These are phyloP conservation scores for Sporothrix mexicana DNA, from an alignment of 2,329 filamentous ascomycete species.

Conservation along the genomic window DNA sequence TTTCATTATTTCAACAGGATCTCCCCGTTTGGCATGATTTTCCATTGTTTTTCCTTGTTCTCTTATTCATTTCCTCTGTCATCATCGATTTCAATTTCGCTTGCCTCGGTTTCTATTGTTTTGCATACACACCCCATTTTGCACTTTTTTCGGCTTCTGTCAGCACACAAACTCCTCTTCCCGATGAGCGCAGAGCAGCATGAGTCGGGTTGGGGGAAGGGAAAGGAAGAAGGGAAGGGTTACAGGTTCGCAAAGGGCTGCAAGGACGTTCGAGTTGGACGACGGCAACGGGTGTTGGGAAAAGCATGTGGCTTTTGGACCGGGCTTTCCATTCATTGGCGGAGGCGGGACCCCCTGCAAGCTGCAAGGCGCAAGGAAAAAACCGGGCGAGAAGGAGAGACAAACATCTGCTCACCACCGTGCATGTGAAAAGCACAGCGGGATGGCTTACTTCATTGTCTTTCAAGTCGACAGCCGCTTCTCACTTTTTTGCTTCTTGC, in stretches of 20 bases:
- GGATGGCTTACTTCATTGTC: background rate
- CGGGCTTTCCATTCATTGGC: slow-evolving; percentile 1
- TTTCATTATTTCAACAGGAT: slow-evolving; percentile 21
- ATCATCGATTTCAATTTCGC: background rate
- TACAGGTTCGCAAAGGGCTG: no score
- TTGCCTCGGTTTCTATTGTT: background rate
- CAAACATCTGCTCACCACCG: background rate
- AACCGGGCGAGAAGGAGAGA: slow-evolving; percentile 7
- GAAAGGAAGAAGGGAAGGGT: background rate
- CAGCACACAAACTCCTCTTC: no score
- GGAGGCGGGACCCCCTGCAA: slow-evolving; percentile 4
- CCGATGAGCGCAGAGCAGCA: background rate
- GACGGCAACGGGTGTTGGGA: background rate
- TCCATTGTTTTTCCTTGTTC: background rate
- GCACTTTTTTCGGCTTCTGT: background rate
- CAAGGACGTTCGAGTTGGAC: background rate
- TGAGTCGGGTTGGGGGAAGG: background rate
- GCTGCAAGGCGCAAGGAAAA: slow-evolving; percentile 10
- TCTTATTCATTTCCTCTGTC: background rate
- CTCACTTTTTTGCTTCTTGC: background rate
- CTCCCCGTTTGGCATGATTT: slow-evolving; percentile 18
- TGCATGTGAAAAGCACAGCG: slow-evolving; percentile 8
- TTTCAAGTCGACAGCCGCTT: background rate
- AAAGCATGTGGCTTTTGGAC: slow-evolving; percentile 20
- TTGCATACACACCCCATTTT: slow-evolving; percentile 13